Evolutionary conservation across 345 rosid genomes (phyloP).

Genomic region (Rhodamnia rubescens): DNA sequence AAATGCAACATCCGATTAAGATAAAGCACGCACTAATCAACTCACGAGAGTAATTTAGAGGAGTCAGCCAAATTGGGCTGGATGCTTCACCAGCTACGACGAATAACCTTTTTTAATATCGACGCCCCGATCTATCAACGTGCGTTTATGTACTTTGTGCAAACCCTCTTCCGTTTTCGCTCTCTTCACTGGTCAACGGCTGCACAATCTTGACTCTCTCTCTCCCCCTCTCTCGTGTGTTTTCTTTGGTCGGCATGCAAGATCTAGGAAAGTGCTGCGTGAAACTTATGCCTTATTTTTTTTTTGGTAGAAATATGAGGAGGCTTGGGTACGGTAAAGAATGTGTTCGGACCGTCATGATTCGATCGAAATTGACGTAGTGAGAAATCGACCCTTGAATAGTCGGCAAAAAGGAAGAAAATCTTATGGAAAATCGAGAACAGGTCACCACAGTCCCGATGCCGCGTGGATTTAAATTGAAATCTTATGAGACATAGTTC

Average conservation of each 20-base stretch:
- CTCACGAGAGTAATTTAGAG: too few species aligned
- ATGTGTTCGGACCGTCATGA: not conserved
- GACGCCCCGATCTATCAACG: not conserved
- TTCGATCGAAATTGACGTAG: not conserved
- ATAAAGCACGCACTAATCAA: too few species aligned
- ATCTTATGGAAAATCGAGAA: not conserved
- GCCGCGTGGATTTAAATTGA: not conserved
- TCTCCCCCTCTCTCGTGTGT: not conserved
- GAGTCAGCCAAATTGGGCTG: too few species aligned
- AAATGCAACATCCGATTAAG: not conserved
- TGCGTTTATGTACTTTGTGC: not conserved
- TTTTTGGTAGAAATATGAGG: not conserved
- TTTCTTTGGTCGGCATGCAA: not conserved
- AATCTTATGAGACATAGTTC: rapidly evolving
- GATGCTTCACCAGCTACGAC: not conserved
- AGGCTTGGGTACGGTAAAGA: not conserved
- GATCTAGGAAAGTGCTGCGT: not conserved
- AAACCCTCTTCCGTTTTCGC: not conserved
- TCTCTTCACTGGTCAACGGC: not conserved
- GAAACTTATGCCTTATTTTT: not conserved
- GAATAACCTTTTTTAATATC: not conserved
- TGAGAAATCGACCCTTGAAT: not conserved
- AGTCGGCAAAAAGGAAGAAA: not conserved
- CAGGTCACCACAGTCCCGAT: not conserved
- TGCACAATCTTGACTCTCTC: not conserved